Conservation (phyloP, 495 filamentous ascomycete species). For the Podospora fimiseda region DNA sequence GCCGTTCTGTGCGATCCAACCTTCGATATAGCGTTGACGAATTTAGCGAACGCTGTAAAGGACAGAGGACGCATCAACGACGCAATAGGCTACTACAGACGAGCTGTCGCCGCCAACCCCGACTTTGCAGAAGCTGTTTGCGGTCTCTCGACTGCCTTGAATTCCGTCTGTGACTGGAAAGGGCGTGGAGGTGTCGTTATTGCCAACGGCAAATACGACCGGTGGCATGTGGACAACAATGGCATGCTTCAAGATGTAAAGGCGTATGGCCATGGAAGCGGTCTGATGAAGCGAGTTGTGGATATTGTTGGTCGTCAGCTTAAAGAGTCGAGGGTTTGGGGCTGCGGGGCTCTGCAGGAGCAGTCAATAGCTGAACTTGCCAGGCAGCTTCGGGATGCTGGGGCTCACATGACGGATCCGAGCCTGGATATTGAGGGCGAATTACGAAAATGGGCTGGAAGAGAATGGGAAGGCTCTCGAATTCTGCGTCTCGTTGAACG, state of each 20-base stretch:
- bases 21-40: conserved; percentile 96
- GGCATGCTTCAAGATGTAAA: conserved; percentile 77
- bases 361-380: conserved; percentile 37
- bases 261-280: conserved; percentile 52
- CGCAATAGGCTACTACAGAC: conserved; percentile 84
- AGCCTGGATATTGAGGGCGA: conserved; percentile 30
- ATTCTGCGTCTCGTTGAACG: conserved; percentile 83
- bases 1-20: conserved; percentile 84
- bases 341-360: conserved; percentile 62
- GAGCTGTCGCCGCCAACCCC: conserved; percentile 84
- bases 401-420: conserved; percentile 19
- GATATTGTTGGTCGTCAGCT: conserved; percentile 91
- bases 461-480: conserved; percentile 82
- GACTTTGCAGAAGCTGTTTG: conserved; percentile 97
- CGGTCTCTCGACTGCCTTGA: conserved; percentile 89
- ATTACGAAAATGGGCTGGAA: conserved; percentile 64
- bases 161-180: conserved; percentile 93
- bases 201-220: conserved; percentile 66
- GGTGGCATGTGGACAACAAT: conserved; percentile 88
- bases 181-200: conserved; percentile 80
- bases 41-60: conserved; percentile 96
- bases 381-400: conserved; percentile 38
- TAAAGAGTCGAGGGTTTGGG: conserved; percentile 81
- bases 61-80: conserved; percentile 90
- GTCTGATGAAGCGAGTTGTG: conserved; percentile 94